phyloP scores from a whole-genome alignment of 495 filamentous ascomycete species.

The Cryomyces antarcticus region DNA sequence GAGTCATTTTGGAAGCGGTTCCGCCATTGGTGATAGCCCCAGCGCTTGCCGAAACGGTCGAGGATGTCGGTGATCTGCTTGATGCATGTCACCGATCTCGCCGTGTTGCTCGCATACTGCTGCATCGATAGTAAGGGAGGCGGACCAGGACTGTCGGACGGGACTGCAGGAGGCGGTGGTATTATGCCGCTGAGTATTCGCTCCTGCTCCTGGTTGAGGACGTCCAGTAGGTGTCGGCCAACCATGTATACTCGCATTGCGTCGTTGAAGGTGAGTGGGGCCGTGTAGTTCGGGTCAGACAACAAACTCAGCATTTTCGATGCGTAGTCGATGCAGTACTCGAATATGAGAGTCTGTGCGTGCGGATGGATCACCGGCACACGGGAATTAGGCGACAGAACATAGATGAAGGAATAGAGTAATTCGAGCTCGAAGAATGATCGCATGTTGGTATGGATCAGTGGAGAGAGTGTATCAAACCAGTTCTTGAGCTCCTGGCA shows the following conservation, averaged over 20 bases:
- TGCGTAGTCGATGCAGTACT: constrained; percentile 57
- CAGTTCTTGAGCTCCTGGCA: constrained; percentile 10
- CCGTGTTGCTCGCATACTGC: not conserved
- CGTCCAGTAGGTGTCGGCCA: constrained; percentile 46
- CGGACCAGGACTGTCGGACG: not conserved
- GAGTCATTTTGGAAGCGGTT: constrained; percentile 13
- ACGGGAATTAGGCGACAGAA: constrained; percentile 52
- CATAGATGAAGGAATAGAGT: constrained; percentile 67
- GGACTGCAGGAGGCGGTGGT: not conserved
- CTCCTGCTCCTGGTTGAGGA: constrained; percentile 36
- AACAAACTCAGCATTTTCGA: constrained; percentile 33
- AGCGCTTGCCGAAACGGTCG: constrained; percentile 14
- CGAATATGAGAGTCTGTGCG: constrained; percentile 57
- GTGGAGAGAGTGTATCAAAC: constrained; percentile 35
- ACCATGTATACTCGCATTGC: constrained; percentile 51
- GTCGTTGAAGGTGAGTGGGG: constrained; percentile 56
- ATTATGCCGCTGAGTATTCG: not conserved
- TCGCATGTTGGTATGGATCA: constrained; percentile 34
- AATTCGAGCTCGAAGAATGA: constrained; percentile 62
- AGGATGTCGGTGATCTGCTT: constrained; percentile 17
- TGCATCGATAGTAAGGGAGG: not conserved
- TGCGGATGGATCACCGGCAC: constrained; percentile 44
- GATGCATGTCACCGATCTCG: constrained; percentile 12
- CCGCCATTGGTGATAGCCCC: constrained; percentile 19
- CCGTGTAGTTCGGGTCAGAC: constrained; percentile 23